Conservation (phyloP, 768 basidiomycete genomes). For the Agaricus blazei region DNA sequence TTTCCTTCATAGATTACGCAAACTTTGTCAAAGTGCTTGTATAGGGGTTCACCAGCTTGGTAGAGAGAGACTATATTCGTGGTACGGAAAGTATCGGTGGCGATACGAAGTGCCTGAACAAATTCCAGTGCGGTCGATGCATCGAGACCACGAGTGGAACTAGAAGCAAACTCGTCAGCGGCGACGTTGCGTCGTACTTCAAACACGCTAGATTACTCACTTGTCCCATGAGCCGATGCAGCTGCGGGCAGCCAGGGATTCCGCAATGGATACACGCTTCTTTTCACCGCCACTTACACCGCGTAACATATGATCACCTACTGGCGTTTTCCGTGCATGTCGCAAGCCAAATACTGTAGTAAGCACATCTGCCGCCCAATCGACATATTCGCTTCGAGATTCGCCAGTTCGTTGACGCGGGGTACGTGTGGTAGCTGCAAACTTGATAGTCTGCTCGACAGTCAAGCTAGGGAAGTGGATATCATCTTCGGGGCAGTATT, state of each 20-base stretch:
- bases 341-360: conserved; percentile 71
- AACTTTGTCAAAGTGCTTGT: conserved; percentile 72
- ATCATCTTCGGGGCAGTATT: conserved; percentile 83
- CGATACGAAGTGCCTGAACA: conserved; percentile 56
- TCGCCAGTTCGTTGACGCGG: conserved; percentile 48
- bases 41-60: conserved; percentile 72
- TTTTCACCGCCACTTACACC: conserved; percentile 74
- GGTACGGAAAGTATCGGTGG: conserved; percentile 49
- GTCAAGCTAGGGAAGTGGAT: conserved; percentile 83
- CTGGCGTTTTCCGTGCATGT: conserved; percentile 65
- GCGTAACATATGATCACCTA: conserved; percentile 73
- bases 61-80: conserved; percentile 80
- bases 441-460: conserved; percentile 69
- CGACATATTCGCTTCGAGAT: conserved; percentile 37
- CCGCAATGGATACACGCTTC: conserved; percentile 78
- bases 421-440: conserved; percentile 63
- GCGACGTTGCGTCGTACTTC: not conserved
- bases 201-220: conserved; percentile 23
- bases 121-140: conserved; percentile 73
- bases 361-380: conserved; percentile 45
- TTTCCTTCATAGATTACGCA: conserved; percentile 71
- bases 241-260: conserved; percentile 53
- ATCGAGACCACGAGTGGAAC: conserved; percentile 61
- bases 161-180: conserved; percentile 17
- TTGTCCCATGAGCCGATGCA: conserved; percentile 66